These are phyloP conservation scores for Pugionium dolabratum DNA, from an alignment of 345 rosid genomes.

Conservation along the genomic window DNA sequence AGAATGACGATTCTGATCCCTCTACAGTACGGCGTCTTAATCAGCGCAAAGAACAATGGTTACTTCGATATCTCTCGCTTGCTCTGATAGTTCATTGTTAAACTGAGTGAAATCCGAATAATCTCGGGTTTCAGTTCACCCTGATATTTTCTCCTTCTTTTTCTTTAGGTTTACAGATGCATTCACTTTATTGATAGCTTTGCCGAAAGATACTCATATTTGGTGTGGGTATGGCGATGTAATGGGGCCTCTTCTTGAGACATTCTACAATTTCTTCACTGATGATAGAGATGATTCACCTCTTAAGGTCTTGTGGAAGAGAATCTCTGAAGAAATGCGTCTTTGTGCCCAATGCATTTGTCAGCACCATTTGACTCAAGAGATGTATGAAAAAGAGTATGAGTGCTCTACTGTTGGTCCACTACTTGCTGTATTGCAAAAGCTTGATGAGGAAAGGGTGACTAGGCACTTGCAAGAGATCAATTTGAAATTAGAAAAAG, in stretches of 20 bases:
- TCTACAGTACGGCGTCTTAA: conserved; percentile 49
- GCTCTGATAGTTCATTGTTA: conserved; percentile 14
- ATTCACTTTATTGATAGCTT: conserved; percentile 62
- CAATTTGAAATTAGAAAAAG: conserved; percentile 50
- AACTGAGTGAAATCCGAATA: conserved; percentile 10
- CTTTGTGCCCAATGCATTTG: conserved; percentile 77
- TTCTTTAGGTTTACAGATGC: conserved; percentile 76
- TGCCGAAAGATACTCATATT: conserved; percentile 70
- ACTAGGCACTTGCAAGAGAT: conserved; percentile 66
- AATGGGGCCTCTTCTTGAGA: conserved; percentile 91
- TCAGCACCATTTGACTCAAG: conserved; percentile 92
- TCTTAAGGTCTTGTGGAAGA: conserved; percentile 74
- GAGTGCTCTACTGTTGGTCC: conserved; percentile 75
- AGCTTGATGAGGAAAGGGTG: conserved; percentile 87
- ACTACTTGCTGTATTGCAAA: conserved; percentile 66
- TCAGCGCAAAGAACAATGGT: conserved; percentile 84
- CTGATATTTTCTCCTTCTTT: not conserved
- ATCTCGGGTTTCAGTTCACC: not conserved
- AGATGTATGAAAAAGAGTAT: conserved; percentile 70
- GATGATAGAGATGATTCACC: conserved; percentile 76
- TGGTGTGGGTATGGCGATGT: conserved; percentile 84
- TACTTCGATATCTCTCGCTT: not conserved
- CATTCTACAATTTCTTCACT: conserved; percentile 80
- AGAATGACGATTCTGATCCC: conserved; percentile 51
- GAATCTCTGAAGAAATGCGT: conserved; percentile 72